Evolutionary conservation across 306 rosid genomes (phyloP), one percentile per base, ranked within the genome.

Genomic region (Lathyrus oleraceus): DNA sequence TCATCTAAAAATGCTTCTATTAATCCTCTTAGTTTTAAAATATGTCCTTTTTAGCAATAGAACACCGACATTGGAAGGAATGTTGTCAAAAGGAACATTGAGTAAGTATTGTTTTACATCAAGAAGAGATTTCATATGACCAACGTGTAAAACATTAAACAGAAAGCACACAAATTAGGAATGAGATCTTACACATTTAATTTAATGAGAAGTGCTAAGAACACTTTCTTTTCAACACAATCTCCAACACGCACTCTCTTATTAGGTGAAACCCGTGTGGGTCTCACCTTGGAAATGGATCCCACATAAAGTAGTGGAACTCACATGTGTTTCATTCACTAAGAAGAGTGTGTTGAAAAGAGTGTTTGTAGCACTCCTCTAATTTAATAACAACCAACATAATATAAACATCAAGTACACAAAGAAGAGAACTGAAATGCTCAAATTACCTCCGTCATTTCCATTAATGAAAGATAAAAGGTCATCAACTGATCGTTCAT

Each of bases 401-500:
- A 59, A 51, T 16, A 21, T 27, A 30, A 65, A 39, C 45, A 66
- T 59, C 16, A 61, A 27, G 52, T 60, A 20, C 9, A 39, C 13
- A 67, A 15, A 40, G 36, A 59, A 72, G 45, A 14, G 7, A 40
- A 49, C n/a, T 30, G 61, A 45, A 45, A 40, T 42, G 53, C 59
- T 78, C n/a, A 51, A 63, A 21, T 69, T 85, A 95, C 99, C 96
- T 87, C 86, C 80, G 35, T 84, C 87, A 70, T 82, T 86, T 62
- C 99, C 97, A 79, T 95, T 95, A 71, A 95, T 95, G 82, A 89
- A 95, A 69, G 96, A 87, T 81, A 95, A 82, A 14, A 95, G 92
- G 76, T 95, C 99, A 75, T 95, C 99, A 13, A 95, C 91, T 5
- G 99, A 95, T 72, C 99, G 96, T 61, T 91, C 92, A 82, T 95